A percentile compares a stretch with the other conserved stretches of the same genome.
These are phyloP conservation scores for Cyclotella baltica DNA, from an alignment of 108 stramenopile genomes.

Conservation along the genomic window DNA sequence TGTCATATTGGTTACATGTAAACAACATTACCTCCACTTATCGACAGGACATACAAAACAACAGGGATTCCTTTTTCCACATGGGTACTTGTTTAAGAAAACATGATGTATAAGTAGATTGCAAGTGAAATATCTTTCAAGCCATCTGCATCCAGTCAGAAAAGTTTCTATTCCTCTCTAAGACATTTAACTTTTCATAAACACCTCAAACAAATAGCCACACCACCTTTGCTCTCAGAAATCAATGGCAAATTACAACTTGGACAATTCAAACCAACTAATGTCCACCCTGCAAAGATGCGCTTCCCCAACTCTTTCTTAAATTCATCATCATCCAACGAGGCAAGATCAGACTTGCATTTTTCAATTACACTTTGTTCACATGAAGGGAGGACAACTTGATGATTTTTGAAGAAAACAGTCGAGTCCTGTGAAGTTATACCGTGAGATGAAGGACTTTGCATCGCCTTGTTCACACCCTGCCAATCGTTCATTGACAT, in stretches of 20 bases:
- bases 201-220: slow-evolving; percentile 39
- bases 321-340: slow-evolving; percentile 13
- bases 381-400: not conserved
- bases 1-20: too few species aligned
- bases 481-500: not conserved
- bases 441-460: not conserved
- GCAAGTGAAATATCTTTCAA: too few species aligned
- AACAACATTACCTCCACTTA: too few species aligned
- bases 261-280: slow-evolving; percentile 23
- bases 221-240: slow-evolving; percentile 20
- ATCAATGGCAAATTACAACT: slow-evolving; percentile 35
- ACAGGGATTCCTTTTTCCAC: too few species aligned
- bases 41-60: too few species aligned
- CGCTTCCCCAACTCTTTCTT: slow-evolving; percentile 30
- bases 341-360: not conserved
- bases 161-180: too few species aligned
- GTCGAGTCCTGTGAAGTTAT: not conserved
- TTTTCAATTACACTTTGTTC: slow-evolving; percentile 3
- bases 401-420: not conserved
- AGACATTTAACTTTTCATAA: slow-evolving; percentile 24
- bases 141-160: too few species aligned
- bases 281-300: slow-evolving; percentile 34
- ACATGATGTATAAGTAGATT: too few species aligned
- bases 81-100: too few species aligned
- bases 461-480: not conserved